Evolutionary conservation across 2,329 filamentous ascomycete genomes (phyloP), one percentile per base, ranked within the genome.

Genomic region (Aciculosporium take): DNA sequence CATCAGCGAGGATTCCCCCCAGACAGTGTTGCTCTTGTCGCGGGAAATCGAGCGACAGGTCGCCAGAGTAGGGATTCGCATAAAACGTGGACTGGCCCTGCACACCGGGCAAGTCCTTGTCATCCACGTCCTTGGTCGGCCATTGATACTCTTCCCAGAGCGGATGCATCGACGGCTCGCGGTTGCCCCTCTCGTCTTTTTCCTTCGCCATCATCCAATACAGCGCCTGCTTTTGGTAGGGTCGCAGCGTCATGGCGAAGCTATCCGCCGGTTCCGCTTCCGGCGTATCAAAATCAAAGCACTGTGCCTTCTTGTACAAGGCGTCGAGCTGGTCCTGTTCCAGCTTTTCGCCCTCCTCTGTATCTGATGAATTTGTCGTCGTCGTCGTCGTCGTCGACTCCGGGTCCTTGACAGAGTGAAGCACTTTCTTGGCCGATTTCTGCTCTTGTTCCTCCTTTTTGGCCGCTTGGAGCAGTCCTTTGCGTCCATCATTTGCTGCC

Each of bases 181-280:
- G 76, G 29, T 77, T 72, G 9, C 76, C 72, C 49, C 77, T 79
- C 46, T 83, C 72, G 48, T 93, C 78, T 52, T 79, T 89, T 58
- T 98, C 91, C 57, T 96, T 96, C 4, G 79, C 73, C 48, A 96
- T 70, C 87, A 98, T 95, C 91, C 91, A 98, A 56, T 95, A 71
- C 5, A 98, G 64, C 1, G 91, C 87, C 60, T 98, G 91, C 55
- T 87, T 94, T 58, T 98, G 91, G 51, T 98, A 98, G 39, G 85
- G 86, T 3, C 91, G 79, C 23, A 98, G 67, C 29, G 79, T 71
- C 78, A 98, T 79, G 5, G 72, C 71, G 59, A 98, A 98, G 0
- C 79, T 85, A 7, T 80, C 70, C 5, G 83, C 77, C 8, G 91
- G 89, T 51, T 94, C 81, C 8, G 85, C 80, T 57, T 86, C 80